Conservation (phyloP, 345 rosid species). For the Murraya koenigii region DNA sequence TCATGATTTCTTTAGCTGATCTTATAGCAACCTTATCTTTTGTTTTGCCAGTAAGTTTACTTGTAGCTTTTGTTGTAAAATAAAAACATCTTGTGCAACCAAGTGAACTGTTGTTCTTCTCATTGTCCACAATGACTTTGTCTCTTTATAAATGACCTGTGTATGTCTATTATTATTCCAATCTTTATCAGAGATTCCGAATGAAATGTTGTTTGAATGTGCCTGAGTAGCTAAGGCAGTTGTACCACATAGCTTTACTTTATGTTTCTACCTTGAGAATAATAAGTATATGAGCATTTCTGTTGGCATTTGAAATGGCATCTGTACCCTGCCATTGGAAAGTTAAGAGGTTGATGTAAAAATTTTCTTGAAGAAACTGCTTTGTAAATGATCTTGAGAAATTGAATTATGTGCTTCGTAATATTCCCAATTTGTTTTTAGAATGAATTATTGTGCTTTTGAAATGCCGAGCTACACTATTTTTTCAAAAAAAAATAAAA, state of each 20-base stretch:
- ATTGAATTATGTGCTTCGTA: too few species aligned
- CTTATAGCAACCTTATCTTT: slow-evolving; percentile 2
- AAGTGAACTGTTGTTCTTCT: neutral
- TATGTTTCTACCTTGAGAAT: neutral
- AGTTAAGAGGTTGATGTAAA: neutral
- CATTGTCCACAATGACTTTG: neutral
- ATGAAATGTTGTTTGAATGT: slow-evolving; percentile 1
- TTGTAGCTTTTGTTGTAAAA: neutral
- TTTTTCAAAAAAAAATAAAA: too few species aligned
- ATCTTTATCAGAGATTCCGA: slow-evolving; percentile 5
- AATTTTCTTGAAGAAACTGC: too few species aligned
- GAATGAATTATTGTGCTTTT: too few species aligned
- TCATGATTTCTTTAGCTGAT: neutral
- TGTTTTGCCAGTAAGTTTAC: neutral
- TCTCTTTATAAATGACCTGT: neutral
- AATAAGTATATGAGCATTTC: neutral
- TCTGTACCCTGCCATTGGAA: neutral
- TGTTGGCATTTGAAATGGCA: neutral
- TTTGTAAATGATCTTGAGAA: too few species aligned
- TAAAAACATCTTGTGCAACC: neutral
- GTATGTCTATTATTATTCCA: neutral
- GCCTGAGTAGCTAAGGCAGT: neutral
- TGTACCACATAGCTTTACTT: neutral
- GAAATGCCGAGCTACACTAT: too few species aligned
- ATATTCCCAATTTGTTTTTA: too few species aligned